These are phyloP conservation scores for Fusarium devonianum DNA, from an alignment of 2,329 filamentous ascomycete genomes.

Conservation along the genomic window DNA sequence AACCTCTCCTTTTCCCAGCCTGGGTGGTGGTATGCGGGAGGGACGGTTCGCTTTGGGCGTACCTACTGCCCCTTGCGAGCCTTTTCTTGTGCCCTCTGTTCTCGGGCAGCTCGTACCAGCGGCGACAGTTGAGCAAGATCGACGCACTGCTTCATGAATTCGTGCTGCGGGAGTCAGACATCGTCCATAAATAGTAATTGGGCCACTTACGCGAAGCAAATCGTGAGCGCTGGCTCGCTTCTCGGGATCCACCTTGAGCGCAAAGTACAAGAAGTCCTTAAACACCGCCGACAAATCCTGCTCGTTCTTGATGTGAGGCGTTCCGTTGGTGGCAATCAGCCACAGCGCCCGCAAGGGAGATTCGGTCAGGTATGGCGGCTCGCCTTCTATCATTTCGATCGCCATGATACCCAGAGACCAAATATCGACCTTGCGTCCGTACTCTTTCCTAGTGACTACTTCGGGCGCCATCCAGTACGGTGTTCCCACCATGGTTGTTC, in stretches of 20 bases:
- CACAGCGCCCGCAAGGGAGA: conserved; percentile 91
- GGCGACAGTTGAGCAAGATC: conserved; percentile 81
- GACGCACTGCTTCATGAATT: conserved; percentile 80
- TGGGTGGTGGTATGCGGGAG: conserved; percentile 14
- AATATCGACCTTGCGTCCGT: conserved; percentile 97
- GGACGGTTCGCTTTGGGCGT: conserved; percentile 30
- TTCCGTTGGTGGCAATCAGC: conserved; percentile 96
- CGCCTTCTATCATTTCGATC: conserved; percentile 99
- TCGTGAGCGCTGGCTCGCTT: conserved; percentile 96
- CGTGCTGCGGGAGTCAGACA: conserved; percentile 63
- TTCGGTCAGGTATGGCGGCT: conserved; percentile 95
- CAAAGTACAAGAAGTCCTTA: conserved; percentile 89
- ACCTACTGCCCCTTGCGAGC: conserved; percentile 65
- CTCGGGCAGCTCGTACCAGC: conserved; percentile 83
- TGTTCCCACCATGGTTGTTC: conserved; percentile 98
- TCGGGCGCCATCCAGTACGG: conserved; percentile 99
- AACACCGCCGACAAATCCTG: conserved; percentile 82
- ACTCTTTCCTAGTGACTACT: conserved; percentile 96
- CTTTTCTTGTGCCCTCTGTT: conserved; percentile 86
- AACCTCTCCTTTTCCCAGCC: conserved; percentile 21
- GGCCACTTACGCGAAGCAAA: conserved; percentile 77
- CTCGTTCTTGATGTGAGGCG: conserved; percentile 93
- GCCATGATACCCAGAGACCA: conserved; percentile 99
- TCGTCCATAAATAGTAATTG: conserved; percentile 36
- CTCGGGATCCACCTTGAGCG: conserved; percentile 95